Conservation (phyloP, 768 basidiomycete species). For the Lentinus brumalis region DNA sequence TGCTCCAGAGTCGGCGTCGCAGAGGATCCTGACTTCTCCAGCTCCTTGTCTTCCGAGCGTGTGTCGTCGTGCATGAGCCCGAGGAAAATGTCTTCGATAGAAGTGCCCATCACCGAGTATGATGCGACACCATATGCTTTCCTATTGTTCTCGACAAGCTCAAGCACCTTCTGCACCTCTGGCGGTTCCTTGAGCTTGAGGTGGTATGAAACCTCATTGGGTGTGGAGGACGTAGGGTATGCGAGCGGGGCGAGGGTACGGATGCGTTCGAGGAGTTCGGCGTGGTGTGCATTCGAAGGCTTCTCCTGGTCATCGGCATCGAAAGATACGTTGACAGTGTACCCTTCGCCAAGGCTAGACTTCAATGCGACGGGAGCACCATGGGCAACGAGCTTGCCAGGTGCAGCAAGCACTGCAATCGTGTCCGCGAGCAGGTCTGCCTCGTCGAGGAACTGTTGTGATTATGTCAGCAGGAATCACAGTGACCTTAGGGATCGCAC, state of each 20-base stretch:
- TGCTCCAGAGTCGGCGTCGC: conserved; percentile 16
- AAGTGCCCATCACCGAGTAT: conserved; percentile 71
- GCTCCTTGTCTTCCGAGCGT: conserved; percentile 31
- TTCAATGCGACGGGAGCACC: conserved; percentile 79
- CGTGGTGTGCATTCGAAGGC: conserved; percentile 26
- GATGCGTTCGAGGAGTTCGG: conserved; percentile 19
- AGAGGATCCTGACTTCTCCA: conserved; percentile 15
- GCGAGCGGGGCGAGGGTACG: conserved; percentile 44
- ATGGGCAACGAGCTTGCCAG: conserved; percentile 72
- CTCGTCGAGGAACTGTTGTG: conserved; percentile 67
- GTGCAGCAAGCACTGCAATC: conserved; percentile 74
- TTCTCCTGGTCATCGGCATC: conserved; percentile 29
- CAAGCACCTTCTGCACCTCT: conserved; percentile 57
- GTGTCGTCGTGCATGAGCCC: conserved; percentile 56
- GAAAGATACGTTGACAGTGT: conserved; percentile 57
- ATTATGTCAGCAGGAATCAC: conserved; percentile 1
- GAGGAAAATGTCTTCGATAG: conserved; percentile 84
- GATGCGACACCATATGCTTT: conserved; percentile 42
- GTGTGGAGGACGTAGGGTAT: conserved; percentile 44
- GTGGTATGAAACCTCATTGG: conserved; percentile 51
- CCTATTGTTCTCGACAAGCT: conserved; percentile 51
- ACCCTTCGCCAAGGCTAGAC: conserved; percentile 69
- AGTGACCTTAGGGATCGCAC: conserved; percentile 19
- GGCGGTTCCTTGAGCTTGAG: conserved; percentile 61
- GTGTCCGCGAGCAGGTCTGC: conserved; percentile 77